These are phyloP conservation scores for Blastomyces emzantsi DNA, from an alignment of 2,329 filamentous ascomycete species.

Conservation along the genomic window DNA sequence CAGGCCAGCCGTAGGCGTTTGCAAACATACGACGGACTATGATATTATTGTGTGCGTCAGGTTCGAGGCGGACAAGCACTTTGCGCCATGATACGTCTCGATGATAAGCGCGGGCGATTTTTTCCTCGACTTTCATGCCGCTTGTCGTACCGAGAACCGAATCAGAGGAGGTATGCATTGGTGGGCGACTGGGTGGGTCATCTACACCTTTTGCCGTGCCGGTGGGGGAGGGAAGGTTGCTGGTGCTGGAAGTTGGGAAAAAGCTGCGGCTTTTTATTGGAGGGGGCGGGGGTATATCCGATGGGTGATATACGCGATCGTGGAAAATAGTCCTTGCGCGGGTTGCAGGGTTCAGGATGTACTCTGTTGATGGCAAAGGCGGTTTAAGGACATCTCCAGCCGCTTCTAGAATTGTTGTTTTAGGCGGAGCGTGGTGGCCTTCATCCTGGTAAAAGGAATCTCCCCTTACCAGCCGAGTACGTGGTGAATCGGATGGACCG, in stretches of 20 bases:
- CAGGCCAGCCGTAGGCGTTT: slow-evolving; percentile 96
- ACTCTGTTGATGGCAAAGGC: slow-evolving; percentile 70
- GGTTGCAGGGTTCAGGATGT: slow-evolving; percentile 70
- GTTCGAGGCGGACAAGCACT: slow-evolving; percentile 87
- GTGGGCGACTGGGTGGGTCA: neutral
- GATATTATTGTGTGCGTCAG: slow-evolving; percentile 98
- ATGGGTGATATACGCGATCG: slow-evolving; percentile 87
- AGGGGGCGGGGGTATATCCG: slow-evolving; percentile 80
- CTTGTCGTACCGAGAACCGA: slow-evolving; percentile 17
- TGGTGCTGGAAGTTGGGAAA: slow-evolving; percentile 20
- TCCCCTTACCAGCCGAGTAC: slow-evolving; percentile 36
- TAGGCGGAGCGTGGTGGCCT: slow-evolving; percentile 62
- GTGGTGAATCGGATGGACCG: slow-evolving; percentile 11
- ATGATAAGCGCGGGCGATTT: slow-evolving; percentile 94
- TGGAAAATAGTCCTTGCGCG: slow-evolving; percentile 91
- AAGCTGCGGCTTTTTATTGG: slow-evolving; percentile 36
- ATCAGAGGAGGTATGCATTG: slow-evolving; percentile 13
- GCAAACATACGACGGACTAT: slow-evolving; percentile 93
- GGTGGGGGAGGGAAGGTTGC: slow-evolving; percentile 1
- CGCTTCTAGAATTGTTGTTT: slow-evolving; percentile 89
- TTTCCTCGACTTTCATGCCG: slow-evolving; percentile 86
- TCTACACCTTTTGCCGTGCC: neutral
- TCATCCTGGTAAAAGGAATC: slow-evolving; percentile 44
- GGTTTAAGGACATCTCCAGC: slow-evolving; percentile 89
- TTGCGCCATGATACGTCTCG: slow-evolving; percentile 89